Evolutionary conservation across 768 basidiomycete species (phyloP).

Genomic region (Russula vinacea): DNA sequence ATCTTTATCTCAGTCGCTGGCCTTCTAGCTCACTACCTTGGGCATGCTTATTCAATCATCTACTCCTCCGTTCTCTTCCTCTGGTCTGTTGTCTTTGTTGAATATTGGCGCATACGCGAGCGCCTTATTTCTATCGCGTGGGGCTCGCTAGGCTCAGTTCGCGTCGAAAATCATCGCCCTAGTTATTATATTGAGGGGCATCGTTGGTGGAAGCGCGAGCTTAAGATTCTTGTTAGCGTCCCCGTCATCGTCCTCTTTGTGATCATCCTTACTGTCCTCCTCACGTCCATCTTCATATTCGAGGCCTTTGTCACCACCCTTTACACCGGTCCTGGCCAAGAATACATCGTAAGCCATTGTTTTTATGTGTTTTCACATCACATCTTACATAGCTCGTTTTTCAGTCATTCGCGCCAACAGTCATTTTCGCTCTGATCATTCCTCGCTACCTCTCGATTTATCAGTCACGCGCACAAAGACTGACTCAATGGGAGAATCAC

Average conservation of each 20-base stretch:
- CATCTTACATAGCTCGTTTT: neutral
- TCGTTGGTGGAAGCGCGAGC: conserved; percentile 72
- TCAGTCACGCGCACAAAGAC: conserved; percentile 57
- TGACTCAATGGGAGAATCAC: conserved; percentile 94
- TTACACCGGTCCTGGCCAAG: conserved; percentile 83
- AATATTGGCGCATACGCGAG: conserved; percentile 89
- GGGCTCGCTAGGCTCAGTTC: conserved; percentile 73
- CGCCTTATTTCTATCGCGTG: conserved; percentile 78
- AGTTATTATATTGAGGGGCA: conserved; percentile 52
- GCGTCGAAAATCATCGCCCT: conserved; percentile 69
- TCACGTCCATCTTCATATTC: conserved; percentile 80
- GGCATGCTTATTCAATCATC: conserved; percentile 66
- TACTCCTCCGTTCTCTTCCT: conserved; percentile 76
- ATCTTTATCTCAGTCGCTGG: conserved; percentile 73
- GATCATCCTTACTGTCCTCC: conserved; percentile 58
- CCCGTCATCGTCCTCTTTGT: conserved; percentile 76
- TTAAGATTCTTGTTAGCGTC: conserved; percentile 61
- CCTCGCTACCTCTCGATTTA: conserved; percentile 77
- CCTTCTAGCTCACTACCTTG: conserved; percentile 62
- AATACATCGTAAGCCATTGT: conserved; percentile 60
- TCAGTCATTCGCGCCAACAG: conserved; percentile 77
- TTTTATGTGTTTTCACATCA: neutral
- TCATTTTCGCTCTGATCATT: conserved; percentile 76
- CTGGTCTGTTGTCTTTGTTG: conserved; percentile 85
- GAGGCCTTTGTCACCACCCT: conserved; percentile 88